A percentile compares a stretch with the other conserved stretches of the same genome.
Conservation (phyloP, 2,329 filamentous ascomycete genomes). For the Alternaria arbusti region DNA sequence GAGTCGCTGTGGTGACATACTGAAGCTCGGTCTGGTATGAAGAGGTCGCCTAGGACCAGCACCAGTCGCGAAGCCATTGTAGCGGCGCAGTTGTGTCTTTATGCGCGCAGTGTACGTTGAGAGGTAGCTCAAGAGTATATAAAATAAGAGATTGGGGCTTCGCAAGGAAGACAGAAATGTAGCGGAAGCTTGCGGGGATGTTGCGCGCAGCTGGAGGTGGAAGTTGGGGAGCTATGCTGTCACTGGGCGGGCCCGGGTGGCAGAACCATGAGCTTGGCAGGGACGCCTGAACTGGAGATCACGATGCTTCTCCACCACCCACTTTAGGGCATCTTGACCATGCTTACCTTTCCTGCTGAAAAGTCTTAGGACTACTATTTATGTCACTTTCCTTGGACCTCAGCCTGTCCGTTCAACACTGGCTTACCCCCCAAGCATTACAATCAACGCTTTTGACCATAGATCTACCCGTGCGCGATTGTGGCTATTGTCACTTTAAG, state of each 20-base stretch:
- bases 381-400: too few species aligned
- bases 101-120: background rate
- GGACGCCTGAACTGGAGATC: background rate
- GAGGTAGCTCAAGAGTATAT: background rate
- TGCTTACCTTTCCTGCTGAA: too few species aligned
- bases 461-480: too few species aligned
- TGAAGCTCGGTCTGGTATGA: conserved; percentile 52
- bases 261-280: conserved; percentile 24
- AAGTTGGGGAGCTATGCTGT: conserved; percentile 24
- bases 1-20: conserved; percentile 33
- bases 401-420: too few species aligned
- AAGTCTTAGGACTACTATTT: too few species aligned
- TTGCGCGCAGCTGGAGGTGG: conserved; percentile 9
- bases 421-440: too few species aligned
- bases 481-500: too few species aligned
- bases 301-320: background rate
- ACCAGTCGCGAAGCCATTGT: conserved; percentile 52
- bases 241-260: conserved; percentile 18
- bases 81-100: background rate
- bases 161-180: background rate
- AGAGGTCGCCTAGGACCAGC: conserved; percentile 51
- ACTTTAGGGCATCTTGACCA: too few species aligned
- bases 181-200: conserved; percentile 7
- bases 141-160: background rate
- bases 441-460: too few species aligned